These are phyloP conservation scores for Lasiosphaeria hispida DNA, from an alignment of 495 filamentous ascomycete genomes.

Conservation along the genomic window DNA sequence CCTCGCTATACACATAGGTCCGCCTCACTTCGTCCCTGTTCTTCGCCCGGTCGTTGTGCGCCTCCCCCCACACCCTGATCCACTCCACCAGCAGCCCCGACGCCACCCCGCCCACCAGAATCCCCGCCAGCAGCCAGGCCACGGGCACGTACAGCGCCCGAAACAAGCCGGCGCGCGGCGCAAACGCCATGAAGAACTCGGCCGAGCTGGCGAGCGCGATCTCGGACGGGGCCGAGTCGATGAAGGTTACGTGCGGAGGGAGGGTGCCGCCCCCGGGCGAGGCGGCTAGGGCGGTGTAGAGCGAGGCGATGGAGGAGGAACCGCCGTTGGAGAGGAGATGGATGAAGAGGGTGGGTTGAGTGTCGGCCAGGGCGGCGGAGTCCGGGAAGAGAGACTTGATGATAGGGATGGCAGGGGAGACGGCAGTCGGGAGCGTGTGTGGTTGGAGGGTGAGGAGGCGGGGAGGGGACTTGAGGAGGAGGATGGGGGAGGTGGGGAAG, in stretches of 20 bases:
- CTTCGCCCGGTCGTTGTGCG: constrained; percentile 1
- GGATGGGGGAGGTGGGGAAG: constrained; percentile 34
- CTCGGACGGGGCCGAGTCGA: constrained; percentile 39
- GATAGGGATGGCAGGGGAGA: constrained; percentile 1
- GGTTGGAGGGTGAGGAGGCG: background rate
- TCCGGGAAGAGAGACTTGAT: background rate
- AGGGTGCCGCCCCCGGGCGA: no score
- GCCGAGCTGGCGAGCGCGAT: constrained; percentile 15
- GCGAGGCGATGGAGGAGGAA: constrained; percentile 21
- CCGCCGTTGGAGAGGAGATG: constrained; percentile 45
- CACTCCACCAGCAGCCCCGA: background rate
- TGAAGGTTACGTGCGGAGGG: constrained; percentile 29
- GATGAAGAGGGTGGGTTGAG: constrained; percentile 28
- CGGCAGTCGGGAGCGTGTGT: background rate
- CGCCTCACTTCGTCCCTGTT: constrained; percentile 30
- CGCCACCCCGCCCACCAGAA: background rate
- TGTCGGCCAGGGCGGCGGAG: background rate
- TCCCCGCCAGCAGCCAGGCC: background rate
- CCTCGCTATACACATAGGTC: constrained; percentile 38
- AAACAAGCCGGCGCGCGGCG: background rate
- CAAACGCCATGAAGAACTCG: background rate
- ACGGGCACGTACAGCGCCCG: background rate
- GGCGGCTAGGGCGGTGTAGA: constrained; percentile 25
- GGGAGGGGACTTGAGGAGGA: constrained; percentile 31
- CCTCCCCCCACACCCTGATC: background rate